A percentile compares a stretch with the other conserved stretches of the same genome.
phyloP scores from a whole-genome alignment of 2,329 filamentous ascomycete species.

The Geoglossum cookeanum region DNA sequence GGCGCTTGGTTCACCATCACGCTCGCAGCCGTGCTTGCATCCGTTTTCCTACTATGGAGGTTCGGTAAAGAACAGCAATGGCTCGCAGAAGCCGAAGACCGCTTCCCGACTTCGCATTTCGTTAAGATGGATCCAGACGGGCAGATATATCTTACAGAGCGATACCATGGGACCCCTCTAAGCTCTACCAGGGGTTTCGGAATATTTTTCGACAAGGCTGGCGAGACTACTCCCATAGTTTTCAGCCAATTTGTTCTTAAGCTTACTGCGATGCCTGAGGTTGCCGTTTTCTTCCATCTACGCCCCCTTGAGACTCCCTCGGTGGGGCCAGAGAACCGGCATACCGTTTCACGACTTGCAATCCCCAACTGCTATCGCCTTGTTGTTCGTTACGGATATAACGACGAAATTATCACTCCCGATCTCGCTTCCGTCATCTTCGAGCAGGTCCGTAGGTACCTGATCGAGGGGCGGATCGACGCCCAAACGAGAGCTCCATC shows the following conservation, averaged over 20 bases:
- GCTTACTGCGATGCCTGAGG: conserved; percentile 45
- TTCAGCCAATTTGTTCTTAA: conserved; percentile 58
- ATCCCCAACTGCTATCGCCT: conserved; percentile 50
- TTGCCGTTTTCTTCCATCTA: conserved; percentile 58
- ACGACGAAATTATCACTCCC: conserved; percentile 48
- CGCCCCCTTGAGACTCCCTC: conserved; percentile 41
- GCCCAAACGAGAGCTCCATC: background rate
- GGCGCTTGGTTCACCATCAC: conserved; percentile 64
- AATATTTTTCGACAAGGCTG: conserved; percentile 64
- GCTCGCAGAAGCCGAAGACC: conserved; percentile 45
- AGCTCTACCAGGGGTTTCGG: conserved; percentile 39
- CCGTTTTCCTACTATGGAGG: conserved; percentile 54
- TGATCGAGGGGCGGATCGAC: conserved; percentile 17
- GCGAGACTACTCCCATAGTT: conserved; percentile 42
- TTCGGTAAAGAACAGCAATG: conserved; percentile 66
- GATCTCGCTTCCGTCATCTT: conserved; percentile 41
- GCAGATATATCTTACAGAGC: background rate
- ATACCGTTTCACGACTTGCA: conserved; percentile 24
- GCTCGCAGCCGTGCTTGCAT: conserved; percentile 40
- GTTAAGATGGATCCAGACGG: conserved; percentile 19
- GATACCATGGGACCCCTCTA: conserved; percentile 11
- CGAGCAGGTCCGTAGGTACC: conserved; percentile 34
- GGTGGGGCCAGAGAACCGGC: conserved; percentile 30
- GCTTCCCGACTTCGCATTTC: conserved; percentile 30
- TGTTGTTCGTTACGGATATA: conserved; percentile 52